Evolutionary conservation across 441 rosid species (phyloP), one percentile per base, ranked within the genome.

Genomic region (Euphorbia celastroides): DNA sequence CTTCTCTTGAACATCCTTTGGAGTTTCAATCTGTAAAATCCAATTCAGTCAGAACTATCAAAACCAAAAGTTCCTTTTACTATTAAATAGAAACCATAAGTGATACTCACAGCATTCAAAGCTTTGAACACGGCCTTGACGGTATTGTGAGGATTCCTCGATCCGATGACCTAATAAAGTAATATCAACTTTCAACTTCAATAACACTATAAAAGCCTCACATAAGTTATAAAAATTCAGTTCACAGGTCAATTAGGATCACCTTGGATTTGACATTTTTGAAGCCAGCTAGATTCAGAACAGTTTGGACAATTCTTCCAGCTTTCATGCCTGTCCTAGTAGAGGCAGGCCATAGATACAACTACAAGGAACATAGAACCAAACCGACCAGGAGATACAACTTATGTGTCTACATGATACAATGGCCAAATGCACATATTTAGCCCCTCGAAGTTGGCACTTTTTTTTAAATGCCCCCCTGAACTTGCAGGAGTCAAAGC

Each of bases 261-360:
- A 90, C 97, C 98, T 93, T 93, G 20, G 98, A 88, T 78, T 93
- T 93, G 62, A 93, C 80, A 71, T 93, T 93, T 76, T 89, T 90
- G 83, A 88, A 88, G 36, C 94, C 98, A 20, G 97, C 96, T 68
- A 93, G 77, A 74, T 81, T 56, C 85, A 90, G 73, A 62, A 93
- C 82, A 57, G 84, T 85, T 73, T 90, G 77, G 66, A 90, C 96
- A 3, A 84, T 86, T 85, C 79, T 86, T 71, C 97, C 97, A 0
- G 97, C 97, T 86, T 77, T 86, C 95, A 90, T 85, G 10, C 97
- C 97, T 3, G 89, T 88, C 22, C 86, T 81, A 46, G 98, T 88
- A 58, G 88, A 67, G 52, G 94, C 96, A 54, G 95, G 96, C 98
- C 98, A 93, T 44, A 93, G 87, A 78, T 90, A 93, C 28, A 90